Evolutionary conservation across 73 alveolate genomes (phyloP).

Genomic region (Stentor coeruleus): DNA sequence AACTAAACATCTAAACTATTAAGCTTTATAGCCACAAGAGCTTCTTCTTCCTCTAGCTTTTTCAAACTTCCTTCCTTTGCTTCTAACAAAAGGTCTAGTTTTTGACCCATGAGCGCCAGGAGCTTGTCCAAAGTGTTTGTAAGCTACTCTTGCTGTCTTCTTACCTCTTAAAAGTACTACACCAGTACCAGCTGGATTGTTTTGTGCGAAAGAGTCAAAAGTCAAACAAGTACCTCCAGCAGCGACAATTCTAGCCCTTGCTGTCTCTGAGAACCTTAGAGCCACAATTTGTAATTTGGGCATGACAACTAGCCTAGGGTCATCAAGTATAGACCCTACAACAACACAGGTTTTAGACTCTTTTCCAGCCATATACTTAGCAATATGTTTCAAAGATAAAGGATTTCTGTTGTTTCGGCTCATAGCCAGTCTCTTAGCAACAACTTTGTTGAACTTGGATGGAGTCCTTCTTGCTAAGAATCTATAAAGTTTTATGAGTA

Average conservation of each 20-base stretch:
- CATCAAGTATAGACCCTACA: conserved; percentile 88
- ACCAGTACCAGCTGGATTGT: conserved; percentile 73
- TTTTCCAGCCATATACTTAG: conserved; percentile 49
- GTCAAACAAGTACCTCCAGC: conserved; percentile 90
- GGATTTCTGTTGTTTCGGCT: conserved; percentile 81
- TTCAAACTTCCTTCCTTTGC: conserved; percentile 65
- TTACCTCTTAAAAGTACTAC: conserved; percentile 79
- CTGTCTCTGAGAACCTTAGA: conserved; percentile 85
- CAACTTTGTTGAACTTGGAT: conserved; percentile 72
- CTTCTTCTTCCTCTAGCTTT: conserved; percentile 45
- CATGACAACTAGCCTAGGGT: conserved; percentile 65
- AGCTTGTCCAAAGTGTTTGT: conserved; percentile 78
- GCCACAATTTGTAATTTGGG: conserved; percentile 84
- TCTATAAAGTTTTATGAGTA: conserved; percentile 66
- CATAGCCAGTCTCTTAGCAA: conserved; percentile 74
- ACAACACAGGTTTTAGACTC: conserved; percentile 71
- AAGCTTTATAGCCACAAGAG: no score
- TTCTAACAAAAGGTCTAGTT: conserved; percentile 39
- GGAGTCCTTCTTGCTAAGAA: conserved; percentile 91
- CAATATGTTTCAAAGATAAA: conserved; percentile 68
- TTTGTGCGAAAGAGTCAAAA: conserved; percentile 78
- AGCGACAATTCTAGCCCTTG: conserved; percentile 88
- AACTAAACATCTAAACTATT: not conserved
- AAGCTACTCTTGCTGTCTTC: conserved; percentile 81
- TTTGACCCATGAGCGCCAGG: conserved; percentile 74